Conservation (phyloP, 2,329 filamentous ascomycete species). For the Metarhizium robertsii region DNA sequence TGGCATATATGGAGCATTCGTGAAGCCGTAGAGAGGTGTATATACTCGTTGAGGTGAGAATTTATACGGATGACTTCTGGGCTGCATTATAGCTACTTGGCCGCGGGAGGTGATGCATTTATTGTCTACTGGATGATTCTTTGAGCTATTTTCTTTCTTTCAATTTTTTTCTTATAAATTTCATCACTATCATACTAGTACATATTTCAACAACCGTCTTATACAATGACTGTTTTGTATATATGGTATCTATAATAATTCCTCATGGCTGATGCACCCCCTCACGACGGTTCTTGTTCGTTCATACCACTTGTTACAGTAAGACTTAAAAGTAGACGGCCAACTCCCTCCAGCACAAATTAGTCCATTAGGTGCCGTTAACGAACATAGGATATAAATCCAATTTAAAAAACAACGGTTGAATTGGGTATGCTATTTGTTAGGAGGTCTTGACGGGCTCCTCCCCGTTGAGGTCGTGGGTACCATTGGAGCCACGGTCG, state of each 20-base stretch:
- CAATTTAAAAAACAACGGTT: background rate
- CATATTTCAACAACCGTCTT: background rate
- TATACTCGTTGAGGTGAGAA: too few relatives aligned
- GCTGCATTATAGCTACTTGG: too few relatives aligned
- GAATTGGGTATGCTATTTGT: background rate
- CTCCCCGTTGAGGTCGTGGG: conserved; percentile 1
- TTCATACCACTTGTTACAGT: background rate
- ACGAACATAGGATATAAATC: background rate
- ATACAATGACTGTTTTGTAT: background rate
- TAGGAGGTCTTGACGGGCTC: conserved; percentile 3
- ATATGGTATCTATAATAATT: background rate
- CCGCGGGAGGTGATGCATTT: too few relatives aligned
- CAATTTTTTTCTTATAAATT: background rate
- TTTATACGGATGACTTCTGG: too few relatives aligned
- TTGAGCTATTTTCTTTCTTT: too few relatives aligned
- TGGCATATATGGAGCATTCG: too few relatives aligned
- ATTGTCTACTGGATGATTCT: too few relatives aligned
- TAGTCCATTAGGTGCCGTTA: background rate
- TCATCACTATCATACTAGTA: background rate
- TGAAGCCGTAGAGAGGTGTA: too few relatives aligned
- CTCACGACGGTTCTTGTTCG: background rate
- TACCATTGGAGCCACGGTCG: background rate
- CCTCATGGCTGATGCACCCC: background rate
- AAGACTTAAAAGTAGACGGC: background rate
- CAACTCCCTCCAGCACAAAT: background rate